Evolutionary conservation across 768 basidiomycete genomes (phyloP), one percentile per base, ranked within the genome.

Genomic region (Phanerochaete carnosa): DNA sequence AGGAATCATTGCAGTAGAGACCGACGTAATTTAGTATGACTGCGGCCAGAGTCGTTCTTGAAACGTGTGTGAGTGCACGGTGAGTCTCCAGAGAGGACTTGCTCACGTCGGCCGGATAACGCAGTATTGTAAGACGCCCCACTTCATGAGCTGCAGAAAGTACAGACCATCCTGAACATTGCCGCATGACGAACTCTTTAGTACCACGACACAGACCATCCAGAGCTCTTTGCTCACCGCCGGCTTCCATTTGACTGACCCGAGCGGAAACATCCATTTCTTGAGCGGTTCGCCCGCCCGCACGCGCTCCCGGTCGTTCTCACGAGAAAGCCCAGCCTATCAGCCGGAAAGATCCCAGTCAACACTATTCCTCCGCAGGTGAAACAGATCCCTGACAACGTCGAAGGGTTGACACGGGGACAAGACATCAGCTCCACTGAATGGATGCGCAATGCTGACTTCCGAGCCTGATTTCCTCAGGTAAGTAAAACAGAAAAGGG

Each of bases 131-230:
- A 90, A 75, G 15, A 92, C 83, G 3, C 83, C 85, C 85, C 88
- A 89, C 69, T 90, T 90, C 85, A 87, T 87, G 49, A 89, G 69
- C 67, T 88, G 86, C 46, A 90, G 72, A 66, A 89, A 90, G 65
- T 85, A 84, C 26, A 89, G 71, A 0, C 88, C 88, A 65, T 87
- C 83, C 83, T 86, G 57, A 7, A 43, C 33, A 35, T 13, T 6
- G 33, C 33, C 33, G 13, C 33, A 35, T 35, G 33, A 13, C 8
- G 7, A 15, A 35, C 33, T 43, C 19, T 9, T 43, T 19, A 43
- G 39, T 19, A 4, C 16, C 39, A 11, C 19, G 19, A 43, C 39
- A 19, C 39, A 4, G 19, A 19, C 19, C 19, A 9, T 19, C n/a
- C 39, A 19, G 2, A 46, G 15, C 46, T 39, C n/a, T 3, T 15